Evolutionary conservation across 495 filamentous ascomycete genomes (phyloP).

Genomic region (Apodospora peruviana): DNA sequence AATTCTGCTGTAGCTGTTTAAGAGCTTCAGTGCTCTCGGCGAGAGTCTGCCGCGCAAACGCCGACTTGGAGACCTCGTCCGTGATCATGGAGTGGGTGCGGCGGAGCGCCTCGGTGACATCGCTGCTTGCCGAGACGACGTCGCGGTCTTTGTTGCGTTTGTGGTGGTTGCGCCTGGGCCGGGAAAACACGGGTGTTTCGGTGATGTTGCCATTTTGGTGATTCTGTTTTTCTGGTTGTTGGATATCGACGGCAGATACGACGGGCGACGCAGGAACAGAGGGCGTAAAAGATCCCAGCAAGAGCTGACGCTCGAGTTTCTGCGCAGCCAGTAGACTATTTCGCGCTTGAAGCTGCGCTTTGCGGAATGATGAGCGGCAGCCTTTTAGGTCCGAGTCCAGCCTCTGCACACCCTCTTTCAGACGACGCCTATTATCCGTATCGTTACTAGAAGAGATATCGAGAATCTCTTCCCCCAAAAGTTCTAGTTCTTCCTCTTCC

Average conservation of each 20-base stretch:
- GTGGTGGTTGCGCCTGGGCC: neutral
- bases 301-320: constrained; percentile 67
- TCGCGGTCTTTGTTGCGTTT: constrained; percentile 49
- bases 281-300: constrained; percentile 56
- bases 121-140: constrained; percentile 63
- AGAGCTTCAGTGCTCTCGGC: constrained; percentile 76
- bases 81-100: constrained; percentile 82
- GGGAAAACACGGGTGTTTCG: constrained; percentile 16
- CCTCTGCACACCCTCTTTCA: constrained; percentile 58
- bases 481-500: constrained; percentile 79
- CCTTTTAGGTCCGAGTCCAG: constrained; percentile 66
- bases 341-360: constrained; percentile 78
- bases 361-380: constrained; percentile 69
- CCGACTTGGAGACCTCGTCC: constrained; percentile 71
- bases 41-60: constrained; percentile 84
- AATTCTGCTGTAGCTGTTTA: constrained; percentile 68
- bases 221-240: too few relatives aligned
- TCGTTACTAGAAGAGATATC: constrained; percentile 49
- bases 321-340: constrained; percentile 66
- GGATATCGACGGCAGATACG: neutral
- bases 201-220: constrained; percentile 2
- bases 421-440: constrained; percentile 50
- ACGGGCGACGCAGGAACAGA: neutral
- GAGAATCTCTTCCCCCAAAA: constrained; percentile 71
- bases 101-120: constrained; percentile 79